Evolutionary conservation across 768 basidiomycete species (phyloP).

Genomic region (Hydnomerulius pinastri): DNA sequence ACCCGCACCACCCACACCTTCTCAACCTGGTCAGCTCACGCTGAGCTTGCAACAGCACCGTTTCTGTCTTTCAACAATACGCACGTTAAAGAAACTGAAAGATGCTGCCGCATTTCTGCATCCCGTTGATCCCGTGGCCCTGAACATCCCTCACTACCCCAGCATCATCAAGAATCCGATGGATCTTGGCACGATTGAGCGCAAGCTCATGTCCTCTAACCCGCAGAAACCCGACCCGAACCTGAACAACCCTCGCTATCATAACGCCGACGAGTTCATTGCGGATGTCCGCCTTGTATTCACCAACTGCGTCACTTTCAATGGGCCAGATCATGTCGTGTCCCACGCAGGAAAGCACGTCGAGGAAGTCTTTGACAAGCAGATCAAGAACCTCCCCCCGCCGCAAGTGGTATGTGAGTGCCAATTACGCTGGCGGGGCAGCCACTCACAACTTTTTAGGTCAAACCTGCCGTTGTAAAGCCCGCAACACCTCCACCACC

Average conservation of each 20-base stretch:
- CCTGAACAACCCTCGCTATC: slow-evolving; percentile 73
- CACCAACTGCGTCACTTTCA: slow-evolving; percentile 87
- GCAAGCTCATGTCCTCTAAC: slow-evolving; percentile 80
- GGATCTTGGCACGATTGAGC: slow-evolving; percentile 92
- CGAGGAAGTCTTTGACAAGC: slow-evolving; percentile 85
- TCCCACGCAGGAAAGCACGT: slow-evolving; percentile 79
- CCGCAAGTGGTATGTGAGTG: slow-evolving; percentile 66
- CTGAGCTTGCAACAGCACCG: slow-evolving; percentile 74
- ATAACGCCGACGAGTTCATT: slow-evolving; percentile 76
- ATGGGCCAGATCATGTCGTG: slow-evolving; percentile 86
- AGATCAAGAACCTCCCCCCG: slow-evolving; percentile 79
- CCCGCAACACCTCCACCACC: slow-evolving; percentile 40
- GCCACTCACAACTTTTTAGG: slow-evolving; percentile 25
- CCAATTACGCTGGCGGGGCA: slow-evolving; percentile 14
- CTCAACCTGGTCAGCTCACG: slow-evolving; percentile 31
- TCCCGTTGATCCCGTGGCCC: slow-evolving; percentile 86
- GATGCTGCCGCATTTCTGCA: slow-evolving; percentile 79
- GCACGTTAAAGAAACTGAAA: slow-evolving; percentile 83
- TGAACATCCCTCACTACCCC: slow-evolving; percentile 87
- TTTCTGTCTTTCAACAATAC: slow-evolving; percentile 75
- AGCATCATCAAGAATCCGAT: slow-evolving; percentile 88
- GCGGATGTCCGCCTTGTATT: slow-evolving; percentile 87
- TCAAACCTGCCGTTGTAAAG: slow-evolving; percentile 49
- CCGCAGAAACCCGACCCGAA: slow-evolving; percentile 75
- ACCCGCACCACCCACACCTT: slow-evolving; percentile 4